Conservation (phyloP, 192 early-diverging fungal species). For the Rhizophagus prolifer region DNA sequence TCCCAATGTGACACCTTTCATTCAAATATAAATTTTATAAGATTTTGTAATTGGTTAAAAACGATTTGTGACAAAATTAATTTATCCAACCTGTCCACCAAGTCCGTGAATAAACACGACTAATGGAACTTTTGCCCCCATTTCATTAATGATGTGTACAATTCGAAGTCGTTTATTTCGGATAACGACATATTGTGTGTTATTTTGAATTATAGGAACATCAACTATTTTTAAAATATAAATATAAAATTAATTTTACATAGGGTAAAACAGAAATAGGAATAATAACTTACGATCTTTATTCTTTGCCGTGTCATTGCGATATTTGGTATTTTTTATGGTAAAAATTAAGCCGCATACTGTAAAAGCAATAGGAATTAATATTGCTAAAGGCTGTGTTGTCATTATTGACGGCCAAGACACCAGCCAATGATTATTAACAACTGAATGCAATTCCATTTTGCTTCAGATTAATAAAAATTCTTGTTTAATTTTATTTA, state of each 20-base stretch:
- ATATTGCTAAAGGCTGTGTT: constrained; percentile 1
- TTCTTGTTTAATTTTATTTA: neutral
- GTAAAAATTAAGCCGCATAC: neutral
- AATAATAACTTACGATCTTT: neutral
- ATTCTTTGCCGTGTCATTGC: neutral
- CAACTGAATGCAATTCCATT: neutral
- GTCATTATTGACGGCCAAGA: neutral
- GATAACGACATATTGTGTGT: constrained; percentile 45
- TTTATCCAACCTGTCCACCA: constrained; percentile 53
- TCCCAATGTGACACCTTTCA: constrained; percentile 54
- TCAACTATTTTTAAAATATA: constrained; percentile 8
- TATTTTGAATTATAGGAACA: constrained; percentile 5
- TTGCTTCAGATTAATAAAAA: neutral
- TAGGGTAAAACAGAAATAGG: neutral
- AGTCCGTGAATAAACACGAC: constrained; percentile 60
- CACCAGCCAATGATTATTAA: neutral
- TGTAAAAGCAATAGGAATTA: constrained; percentile 3
- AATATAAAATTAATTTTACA: neutral
- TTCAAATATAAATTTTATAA: neutral
- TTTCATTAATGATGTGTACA: constrained; percentile 53
- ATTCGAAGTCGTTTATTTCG: constrained; percentile 49
- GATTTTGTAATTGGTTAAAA: neutral
- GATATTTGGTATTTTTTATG: neutral
- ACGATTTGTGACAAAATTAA: neutral
- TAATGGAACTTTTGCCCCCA: constrained; percentile 53